phyloP scores from a whole-genome alignment of 2,329 filamentous ascomycete species.

The Nigrograna mackinnonii region DNA sequence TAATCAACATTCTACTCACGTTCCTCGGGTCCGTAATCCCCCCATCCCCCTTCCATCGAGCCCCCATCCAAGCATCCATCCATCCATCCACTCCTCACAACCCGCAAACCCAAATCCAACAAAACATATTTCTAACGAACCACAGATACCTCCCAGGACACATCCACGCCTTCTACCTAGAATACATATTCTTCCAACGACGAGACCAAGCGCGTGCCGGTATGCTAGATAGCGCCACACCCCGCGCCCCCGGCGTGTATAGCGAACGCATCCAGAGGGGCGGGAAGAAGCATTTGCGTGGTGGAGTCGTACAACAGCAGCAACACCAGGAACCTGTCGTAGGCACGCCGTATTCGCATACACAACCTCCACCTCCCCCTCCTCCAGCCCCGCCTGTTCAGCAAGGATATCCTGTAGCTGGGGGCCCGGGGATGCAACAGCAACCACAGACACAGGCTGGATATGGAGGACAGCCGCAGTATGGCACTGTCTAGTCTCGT shows the following conservation, averaged over 20 bases:
- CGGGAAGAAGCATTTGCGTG: no score
- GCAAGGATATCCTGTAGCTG: no score
- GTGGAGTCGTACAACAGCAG: no score
- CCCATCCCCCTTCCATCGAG: constrained; percentile 1
- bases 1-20: constrained; percentile 54
- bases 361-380: no score
- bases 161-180: constrained; percentile 77
- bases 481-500: no score
- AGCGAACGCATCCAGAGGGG: constrained; percentile 73
- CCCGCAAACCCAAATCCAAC: neutral
- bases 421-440: no score
- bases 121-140: no score
- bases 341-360: no score
- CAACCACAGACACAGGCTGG: no score
- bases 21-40: constrained; percentile 41
- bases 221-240: constrained; percentile 47
- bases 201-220: constrained; percentile 66
- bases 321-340: no score
- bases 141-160: constrained; percentile 74
- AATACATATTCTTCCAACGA: constrained; percentile 82
- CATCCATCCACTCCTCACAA: constrained; percentile 1
- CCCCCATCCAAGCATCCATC: neutral
- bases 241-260: constrained; percentile 70
- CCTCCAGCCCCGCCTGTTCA: no score
- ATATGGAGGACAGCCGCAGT: no score